Evolutionary conservation across 768 basidiomycete genomes (phyloP).

Genomic region (Russula sp.): DNA sequence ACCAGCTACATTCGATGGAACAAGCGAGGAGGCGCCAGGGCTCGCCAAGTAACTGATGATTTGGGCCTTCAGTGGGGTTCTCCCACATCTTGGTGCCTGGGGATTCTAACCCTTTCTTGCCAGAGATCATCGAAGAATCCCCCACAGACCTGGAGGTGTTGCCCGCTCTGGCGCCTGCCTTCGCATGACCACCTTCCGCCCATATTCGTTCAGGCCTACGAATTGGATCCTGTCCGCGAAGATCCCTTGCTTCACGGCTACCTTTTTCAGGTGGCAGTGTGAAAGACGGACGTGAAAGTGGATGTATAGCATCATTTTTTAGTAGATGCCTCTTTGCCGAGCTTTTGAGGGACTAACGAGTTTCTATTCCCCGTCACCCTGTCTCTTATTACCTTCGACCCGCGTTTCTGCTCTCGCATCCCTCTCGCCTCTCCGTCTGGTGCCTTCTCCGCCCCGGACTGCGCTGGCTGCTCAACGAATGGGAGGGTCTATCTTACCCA

Average conservation of each 20-base stretch:
- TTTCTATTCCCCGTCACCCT: background rate
- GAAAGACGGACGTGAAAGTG: background rate
- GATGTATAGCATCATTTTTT: slow-evolving; percentile 2
- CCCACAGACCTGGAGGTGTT: slow-evolving; percentile 2
- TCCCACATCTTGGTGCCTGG: background rate
- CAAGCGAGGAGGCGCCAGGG: background rate
- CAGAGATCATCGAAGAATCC: background rate
- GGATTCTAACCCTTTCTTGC: background rate
- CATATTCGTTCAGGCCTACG: background rate
- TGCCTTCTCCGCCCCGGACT: slow-evolving; percentile 27
- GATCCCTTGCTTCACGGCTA: slow-evolving; percentile 6
- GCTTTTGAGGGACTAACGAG: background rate
- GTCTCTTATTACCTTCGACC: slow-evolving; percentile 34
- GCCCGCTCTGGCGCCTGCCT: background rate
- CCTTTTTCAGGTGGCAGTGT: background rate
- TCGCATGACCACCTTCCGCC: slow-evolving; percentile 6
- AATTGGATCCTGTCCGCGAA: slow-evolving; percentile 11
- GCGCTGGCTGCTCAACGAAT: background rate
- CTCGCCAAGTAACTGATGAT: background rate
- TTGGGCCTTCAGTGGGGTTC: background rate
- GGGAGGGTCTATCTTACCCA: background rate
- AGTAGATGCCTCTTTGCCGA: background rate
- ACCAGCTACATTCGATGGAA: slow-evolving; percentile 7
- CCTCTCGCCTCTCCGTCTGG: slow-evolving; percentile 50
- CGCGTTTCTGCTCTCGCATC: slow-evolving; percentile 36